Conservation (phyloP, 345 rosid species). For the Linum trigynum region DNA sequence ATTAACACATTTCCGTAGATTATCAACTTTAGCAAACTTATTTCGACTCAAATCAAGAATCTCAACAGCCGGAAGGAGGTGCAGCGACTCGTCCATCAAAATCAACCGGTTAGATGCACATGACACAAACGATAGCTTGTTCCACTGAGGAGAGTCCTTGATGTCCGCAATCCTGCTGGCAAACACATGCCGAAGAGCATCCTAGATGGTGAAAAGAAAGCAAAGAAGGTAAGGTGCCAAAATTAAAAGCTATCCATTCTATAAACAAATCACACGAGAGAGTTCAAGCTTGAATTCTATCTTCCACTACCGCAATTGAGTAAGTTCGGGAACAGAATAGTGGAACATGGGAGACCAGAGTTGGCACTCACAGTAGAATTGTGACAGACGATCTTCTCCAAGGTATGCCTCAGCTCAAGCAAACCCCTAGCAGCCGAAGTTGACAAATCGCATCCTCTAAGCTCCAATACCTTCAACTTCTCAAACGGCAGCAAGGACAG, state of each 20-base stretch:
- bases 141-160: slow-evolving; percentile 81
- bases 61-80: slow-evolving; percentile 91
- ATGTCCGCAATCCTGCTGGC: slow-evolving; percentile 90
- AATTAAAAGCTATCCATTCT: not conserved
- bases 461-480: slow-evolving; percentile 66
- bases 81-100: slow-evolving; percentile 96
- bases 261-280: too few species aligned
- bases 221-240: slow-evolving; percentile 7
- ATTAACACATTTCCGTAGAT: slow-evolving; percentile 66
- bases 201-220: slow-evolving; percentile 32
- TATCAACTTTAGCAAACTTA: slow-evolving; percentile 83
- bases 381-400: slow-evolving; percentile 89
- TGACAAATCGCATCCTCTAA: slow-evolving; percentile 88
- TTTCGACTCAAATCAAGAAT: slow-evolving; percentile 95
- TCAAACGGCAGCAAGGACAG: slow-evolving; percentile 73
- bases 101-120: slow-evolving; percentile 77
- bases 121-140: slow-evolving; percentile 70
- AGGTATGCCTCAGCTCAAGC: slow-evolving; percentile 72
- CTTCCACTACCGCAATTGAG: not conserved
- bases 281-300: not conserved
- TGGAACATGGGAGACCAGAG: not conserved
- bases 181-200: slow-evolving; percentile 87
- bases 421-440: slow-evolving; percentile 85
- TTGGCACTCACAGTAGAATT: slow-evolving; percentile 76
- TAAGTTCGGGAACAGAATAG: not conserved